Percentiles rank a stretch among this genome's conserved stretches.
These are phyloP conservation scores for Ustilago shanxiensis DNA, from an alignment of 1,284 basidiomycete genomes.

Conservation along the genomic window DNA sequence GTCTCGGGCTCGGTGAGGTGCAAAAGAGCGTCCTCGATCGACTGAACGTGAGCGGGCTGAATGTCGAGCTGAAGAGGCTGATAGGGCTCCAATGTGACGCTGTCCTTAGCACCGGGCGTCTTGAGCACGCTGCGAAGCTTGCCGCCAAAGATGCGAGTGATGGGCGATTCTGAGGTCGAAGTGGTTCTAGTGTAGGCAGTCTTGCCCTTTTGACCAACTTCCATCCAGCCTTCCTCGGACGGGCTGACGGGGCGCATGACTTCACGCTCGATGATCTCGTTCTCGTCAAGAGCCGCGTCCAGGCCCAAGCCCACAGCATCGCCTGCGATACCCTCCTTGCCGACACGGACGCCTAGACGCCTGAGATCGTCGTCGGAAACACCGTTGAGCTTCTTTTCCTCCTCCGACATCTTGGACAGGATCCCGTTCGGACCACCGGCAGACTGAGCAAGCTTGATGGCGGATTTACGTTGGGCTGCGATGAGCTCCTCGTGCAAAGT, in stretches of 20 bases:
- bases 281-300: slow-evolving; percentile 57
- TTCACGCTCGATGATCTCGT: slow-evolving; percentile 74
- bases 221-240: slow-evolving; percentile 78
- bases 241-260: slow-evolving; percentile 64
- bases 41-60: slow-evolving; percentile 78
- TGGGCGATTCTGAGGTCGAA: slow-evolving; percentile 84
- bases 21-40: slow-evolving; percentile 85
- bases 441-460: slow-evolving; percentile 68
- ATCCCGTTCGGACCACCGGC: slow-evolving; percentile 40
- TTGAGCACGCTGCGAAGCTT: slow-evolving; percentile 89
- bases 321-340: slow-evolving; percentile 21
- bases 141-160: slow-evolving; percentile 92
- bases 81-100: slow-evolving; percentile 91
- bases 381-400: slow-evolving; percentile 51
- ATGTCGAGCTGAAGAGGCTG: slow-evolving; percentile 90
- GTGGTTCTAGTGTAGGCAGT: slow-evolving; percentile 84
- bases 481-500: slow-evolving; percentile 93
- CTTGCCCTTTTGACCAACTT: slow-evolving; percentile 91
- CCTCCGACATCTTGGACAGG: slow-evolving; percentile 41
- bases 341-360: slow-evolving; percentile 34
- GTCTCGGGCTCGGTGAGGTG: slow-evolving; percentile 84
- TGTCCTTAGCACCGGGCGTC: slow-evolving; percentile 84
- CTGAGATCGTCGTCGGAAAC: slow-evolving; percentile 41
- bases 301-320: slow-evolving; percentile 27
- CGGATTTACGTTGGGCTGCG: slow-evolving; percentile 74